phyloP scores from a whole-genome alignment of 2,329 filamentous ascomycete genomes.

The Diaporthe amygdali region DNA sequence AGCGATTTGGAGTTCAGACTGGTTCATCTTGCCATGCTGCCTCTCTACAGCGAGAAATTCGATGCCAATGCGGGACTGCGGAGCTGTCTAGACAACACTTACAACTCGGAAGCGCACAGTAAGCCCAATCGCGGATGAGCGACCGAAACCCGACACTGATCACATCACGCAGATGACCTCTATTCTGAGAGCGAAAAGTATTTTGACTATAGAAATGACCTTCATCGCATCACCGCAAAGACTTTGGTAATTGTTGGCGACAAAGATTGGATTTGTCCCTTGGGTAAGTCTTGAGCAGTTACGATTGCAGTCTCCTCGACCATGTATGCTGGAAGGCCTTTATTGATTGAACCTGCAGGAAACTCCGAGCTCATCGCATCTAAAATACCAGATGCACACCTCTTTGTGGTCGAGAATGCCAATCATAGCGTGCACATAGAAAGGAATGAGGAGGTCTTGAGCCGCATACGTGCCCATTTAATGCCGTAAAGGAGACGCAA shows the following conservation, averaged over 20 bases:
- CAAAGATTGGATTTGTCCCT: conserved; percentile 46
- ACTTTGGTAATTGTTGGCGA: conserved; percentile 43
- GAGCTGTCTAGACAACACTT: conserved; percentile 36
- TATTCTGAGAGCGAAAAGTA: conserved; percentile 42
- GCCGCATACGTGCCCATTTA: not conserved
- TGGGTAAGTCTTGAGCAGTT: conserved; percentile 29
- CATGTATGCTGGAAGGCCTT: too few species aligned
- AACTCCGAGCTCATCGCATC: conserved; percentile 38
- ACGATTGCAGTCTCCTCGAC: too few species aligned
- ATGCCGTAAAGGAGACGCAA: too few species aligned
- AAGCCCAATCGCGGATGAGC: conserved; percentile 9
- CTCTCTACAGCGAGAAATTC: conserved; percentile 42
- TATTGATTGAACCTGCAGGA: conserved; percentile 26
- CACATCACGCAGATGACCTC: conserved; percentile 35
- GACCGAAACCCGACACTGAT: not conserved
- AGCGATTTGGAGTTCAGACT: conserved; percentile 44
- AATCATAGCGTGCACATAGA: conserved; percentile 44
- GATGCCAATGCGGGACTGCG: conserved; percentile 38
- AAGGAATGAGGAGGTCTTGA: conserved; percentile 37
- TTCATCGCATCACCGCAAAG: conserved; percentile 37
- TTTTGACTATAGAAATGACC: conserved; percentile 40
- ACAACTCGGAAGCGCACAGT: conserved; percentile 43
- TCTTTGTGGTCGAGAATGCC: conserved; percentile 36
- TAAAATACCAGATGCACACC: conserved; percentile 32
- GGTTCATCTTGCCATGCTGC: conserved; percentile 42